These are phyloP conservation scores for Moniliophthora roreri DNA, from an alignment of 1,284 basidiomycete genomes.

Conservation along the genomic window DNA sequence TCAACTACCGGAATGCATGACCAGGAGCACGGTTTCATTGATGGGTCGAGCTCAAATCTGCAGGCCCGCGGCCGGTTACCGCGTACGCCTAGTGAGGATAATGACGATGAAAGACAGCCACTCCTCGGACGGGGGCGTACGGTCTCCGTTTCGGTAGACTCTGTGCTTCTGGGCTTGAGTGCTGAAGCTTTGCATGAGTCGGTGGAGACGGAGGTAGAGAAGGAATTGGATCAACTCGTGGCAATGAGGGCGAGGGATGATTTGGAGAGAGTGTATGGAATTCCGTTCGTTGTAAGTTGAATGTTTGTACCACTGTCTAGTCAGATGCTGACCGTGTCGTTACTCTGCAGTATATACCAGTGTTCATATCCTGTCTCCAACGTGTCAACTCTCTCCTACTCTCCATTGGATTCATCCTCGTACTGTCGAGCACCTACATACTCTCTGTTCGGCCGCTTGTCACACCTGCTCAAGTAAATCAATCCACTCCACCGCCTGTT, in stretches of 20 bases:
- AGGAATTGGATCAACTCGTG: slow-evolving; percentile 63
- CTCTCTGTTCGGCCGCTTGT: slow-evolving; percentile 31
- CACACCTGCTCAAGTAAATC: slow-evolving; percentile 18
- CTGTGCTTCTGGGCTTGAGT: not conserved
- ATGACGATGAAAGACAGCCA: not conserved
- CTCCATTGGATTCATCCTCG: slow-evolving; percentile 63
- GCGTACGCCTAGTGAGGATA: not conserved
- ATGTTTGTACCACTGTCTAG: not conserved
- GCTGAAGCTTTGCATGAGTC: slow-evolving; percentile 17
- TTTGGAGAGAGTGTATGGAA: slow-evolving; percentile 71
- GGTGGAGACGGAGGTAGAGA: slow-evolving; percentile 46
- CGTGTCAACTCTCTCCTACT: slow-evolving; percentile 69
- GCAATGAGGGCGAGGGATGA: slow-evolving; percentile 65
- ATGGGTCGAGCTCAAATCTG: not conserved
- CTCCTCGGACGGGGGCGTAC: too few species aligned
- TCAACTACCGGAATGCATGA: not conserved
- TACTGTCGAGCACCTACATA: slow-evolving; percentile 63
- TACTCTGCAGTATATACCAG: slow-evolving; percentile 63
- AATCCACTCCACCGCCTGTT: slow-evolving; percentile 8
- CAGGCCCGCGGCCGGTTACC: not conserved
- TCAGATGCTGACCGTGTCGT: slow-evolving; percentile 7
- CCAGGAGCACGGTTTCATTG: not conserved
- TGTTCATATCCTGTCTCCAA: slow-evolving; percentile 72
- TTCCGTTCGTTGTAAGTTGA: slow-evolving; percentile 65
- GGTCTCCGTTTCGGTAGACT: not conserved